Conservation (phyloP, 2,329 filamentous ascomycete genomes). For the Apiospora kogelbergensis region DNA sequence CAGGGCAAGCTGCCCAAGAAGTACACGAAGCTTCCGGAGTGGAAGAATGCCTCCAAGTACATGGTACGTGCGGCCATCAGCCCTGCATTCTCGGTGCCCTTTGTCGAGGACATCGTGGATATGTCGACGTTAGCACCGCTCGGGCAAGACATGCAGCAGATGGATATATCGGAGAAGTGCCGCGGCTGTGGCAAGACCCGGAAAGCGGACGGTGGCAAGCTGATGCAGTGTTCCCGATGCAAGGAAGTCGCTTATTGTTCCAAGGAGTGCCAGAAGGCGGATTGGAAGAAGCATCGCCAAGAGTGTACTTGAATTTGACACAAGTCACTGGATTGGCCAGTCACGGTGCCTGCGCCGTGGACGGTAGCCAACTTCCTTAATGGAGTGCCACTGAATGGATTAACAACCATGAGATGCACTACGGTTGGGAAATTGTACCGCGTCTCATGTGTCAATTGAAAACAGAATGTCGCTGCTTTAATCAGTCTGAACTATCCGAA, state of each 20-base stretch:
- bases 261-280: slow-evolving; percentile 49
- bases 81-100: slow-evolving; percentile 46
- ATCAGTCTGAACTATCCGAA: not conserved
- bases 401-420: not conserved
- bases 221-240: slow-evolving; percentile 49
- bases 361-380: not conserved
- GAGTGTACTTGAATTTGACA: slow-evolving; percentile 31
- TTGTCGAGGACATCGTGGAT: slow-evolving; percentile 42
- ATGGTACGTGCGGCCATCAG: slow-evolving; percentile 60
- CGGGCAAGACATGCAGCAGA: slow-evolving; percentile 3
- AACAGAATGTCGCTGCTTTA: not conserved
- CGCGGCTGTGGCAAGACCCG: slow-evolving; percentile 36
- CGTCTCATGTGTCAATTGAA: not conserved
- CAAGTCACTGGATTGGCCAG: not conserved
- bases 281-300: slow-evolving; percentile 53
- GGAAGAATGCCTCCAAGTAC: slow-evolving; percentile 40
- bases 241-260: slow-evolving; percentile 50
- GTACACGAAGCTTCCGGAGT: slow-evolving; percentile 42
- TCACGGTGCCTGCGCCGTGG: not conserved
- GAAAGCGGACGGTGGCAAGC: slow-evolving; percentile 24
- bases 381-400: not conserved
- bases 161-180: slow-evolving; percentile 30
- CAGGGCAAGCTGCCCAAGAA: slow-evolving; percentile 39
- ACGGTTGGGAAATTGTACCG: not conserved
- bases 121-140: not conserved